Base-by-base conservation (phyloP, 306 rosid species). In the Ormosia emarginata region DNA sequence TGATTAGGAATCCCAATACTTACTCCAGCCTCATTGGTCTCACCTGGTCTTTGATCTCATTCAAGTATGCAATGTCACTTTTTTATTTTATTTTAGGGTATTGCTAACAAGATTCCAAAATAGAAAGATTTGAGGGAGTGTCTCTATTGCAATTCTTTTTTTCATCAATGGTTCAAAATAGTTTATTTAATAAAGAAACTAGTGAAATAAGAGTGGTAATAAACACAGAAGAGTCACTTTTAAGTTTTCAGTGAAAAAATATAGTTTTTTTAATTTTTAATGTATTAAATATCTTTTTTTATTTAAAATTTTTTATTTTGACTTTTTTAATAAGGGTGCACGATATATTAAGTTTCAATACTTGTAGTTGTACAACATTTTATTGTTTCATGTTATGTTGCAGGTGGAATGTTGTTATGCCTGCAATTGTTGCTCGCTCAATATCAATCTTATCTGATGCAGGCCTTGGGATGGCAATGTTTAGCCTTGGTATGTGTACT, bases 401-500 rank as follows among this genome's bases (percentile, higher is more conserved):
- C 44, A 91, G 98, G 89, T 94, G 97, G 97, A 85, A 92, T 40
- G 56, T 94, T 77, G 84, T 14, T 4, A 94, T 94, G 98, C 98
- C 98, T 8, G 95, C 90, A 0, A 92, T 94, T 15, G 82, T 92
- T 57, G 98, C 95, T 3, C 43, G 65, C 14, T 94, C 98, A 0
- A 94, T 94, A 2, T 47, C 91, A 34, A 94, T 94, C 84, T 80
- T 92, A 34, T 94, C 98, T 3, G 87, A 90, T 78, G 97, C 97
- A 2, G 98, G 98, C 4, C 95, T 94, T 13, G 98, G 98, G 65
- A 94, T 94, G 98, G 98, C 97, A 15, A 94, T 94, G 98, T 94
- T 94, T 80, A 94, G 98, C 69, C 97, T 94, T 30, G 98, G 98
- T 94, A 90, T 10, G 41, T 2, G 58, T 2, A 33, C 50, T 18